Evolutionary conservation across 441 rosid genomes (phyloP).

Genomic region (Pelargonium australe): DNA sequence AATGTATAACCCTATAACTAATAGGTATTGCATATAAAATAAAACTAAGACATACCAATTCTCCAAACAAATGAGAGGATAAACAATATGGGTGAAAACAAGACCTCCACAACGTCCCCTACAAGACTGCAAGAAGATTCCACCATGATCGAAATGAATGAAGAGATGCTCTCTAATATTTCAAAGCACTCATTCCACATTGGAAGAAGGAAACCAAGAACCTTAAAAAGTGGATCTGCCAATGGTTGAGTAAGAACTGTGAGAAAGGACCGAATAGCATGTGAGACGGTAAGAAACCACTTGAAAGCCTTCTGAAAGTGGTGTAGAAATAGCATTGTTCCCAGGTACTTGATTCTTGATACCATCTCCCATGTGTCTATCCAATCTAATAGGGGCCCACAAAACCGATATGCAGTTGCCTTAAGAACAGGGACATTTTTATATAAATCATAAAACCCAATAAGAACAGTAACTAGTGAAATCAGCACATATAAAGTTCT

Average conservation of each 20-base stretch:
- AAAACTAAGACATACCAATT: constrained; percentile 40
- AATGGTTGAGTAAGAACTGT: constrained; percentile 54
- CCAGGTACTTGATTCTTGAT: constrained; percentile 83
- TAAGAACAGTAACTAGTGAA: constrained; percentile 70
- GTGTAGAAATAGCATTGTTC: constrained; percentile 94
- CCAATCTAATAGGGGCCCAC: constrained; percentile 92
- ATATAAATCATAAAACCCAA: constrained; percentile 90
- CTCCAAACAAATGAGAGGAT: constrained; percentile 41
- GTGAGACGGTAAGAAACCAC: constrained; percentile 48
- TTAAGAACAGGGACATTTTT: constrained; percentile 95
- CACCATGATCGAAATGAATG: constrained; percentile 40
- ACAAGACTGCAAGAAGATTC: constrained; percentile 42
- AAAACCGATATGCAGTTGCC: constrained; percentile 73
- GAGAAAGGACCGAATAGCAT: constrained; percentile 51
- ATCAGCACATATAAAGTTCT: constrained; percentile 74
- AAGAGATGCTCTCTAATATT: constrained; percentile 40
- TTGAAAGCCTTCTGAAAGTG: constrained; percentile 78
- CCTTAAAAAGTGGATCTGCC: constrained; percentile 41
- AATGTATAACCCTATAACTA: not conserved
- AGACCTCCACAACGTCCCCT: constrained; percentile 42
- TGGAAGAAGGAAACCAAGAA: constrained; percentile 49
- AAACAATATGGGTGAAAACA: constrained; percentile 55
- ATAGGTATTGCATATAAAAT: too few relatives aligned
- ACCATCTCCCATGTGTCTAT: constrained; percentile 98
- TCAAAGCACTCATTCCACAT: constrained; percentile 50